Evolutionary conservation across 768 basidiomycete genomes (phyloP).

Genomic region (Lactifluus subvellereus): DNA sequence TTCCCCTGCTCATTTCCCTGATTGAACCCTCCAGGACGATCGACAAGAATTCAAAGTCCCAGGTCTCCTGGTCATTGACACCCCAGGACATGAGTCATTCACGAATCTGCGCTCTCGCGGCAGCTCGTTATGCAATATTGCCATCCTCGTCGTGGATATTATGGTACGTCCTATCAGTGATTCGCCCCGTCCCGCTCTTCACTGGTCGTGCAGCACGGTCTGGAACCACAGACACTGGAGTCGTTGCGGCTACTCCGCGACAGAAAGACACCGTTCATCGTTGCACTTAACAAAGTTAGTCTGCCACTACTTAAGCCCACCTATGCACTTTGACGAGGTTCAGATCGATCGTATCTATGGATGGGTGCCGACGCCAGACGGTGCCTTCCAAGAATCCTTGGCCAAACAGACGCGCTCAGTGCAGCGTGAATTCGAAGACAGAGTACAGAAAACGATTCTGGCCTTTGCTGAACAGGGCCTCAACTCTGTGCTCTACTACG

Average conservation of each 20-base stretch:
- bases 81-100: constrained; percentile 99
- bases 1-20: constrained; percentile 1
- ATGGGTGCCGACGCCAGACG: constrained; percentile 89
- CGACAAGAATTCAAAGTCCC: constrained; percentile 93
- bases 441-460: constrained; percentile 74
- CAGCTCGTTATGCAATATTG: constrained; percentile 96
- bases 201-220: constrained; percentile 62
- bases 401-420: constrained; percentile 73
- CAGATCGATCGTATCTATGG: constrained; percentile 97
- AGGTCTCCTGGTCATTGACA: constrained; percentile 93
- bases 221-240: constrained; percentile 97
- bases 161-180: constrained; percentile 50
- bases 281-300: constrained; percentile 86
- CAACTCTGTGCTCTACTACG: constrained; percentile 93
- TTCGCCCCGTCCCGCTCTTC: not conserved
- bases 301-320: constrained; percentile 1
- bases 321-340: constrained; percentile 11
- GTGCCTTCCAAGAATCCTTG: constrained; percentile 87
- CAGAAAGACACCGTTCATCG: constrained; percentile 96
- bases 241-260: constrained; percentile 88
- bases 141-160: constrained; percentile 97
- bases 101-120: constrained; percentile 93
- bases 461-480: constrained; percentile 98
- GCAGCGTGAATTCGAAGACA: constrained; percentile 89
- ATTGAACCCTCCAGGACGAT: constrained; percentile 47